Evolutionary conservation across 441 rosid species (phyloP), one percentile per base, ranked within the genome.

Genomic region (Gossypium trilobum): DNA sequence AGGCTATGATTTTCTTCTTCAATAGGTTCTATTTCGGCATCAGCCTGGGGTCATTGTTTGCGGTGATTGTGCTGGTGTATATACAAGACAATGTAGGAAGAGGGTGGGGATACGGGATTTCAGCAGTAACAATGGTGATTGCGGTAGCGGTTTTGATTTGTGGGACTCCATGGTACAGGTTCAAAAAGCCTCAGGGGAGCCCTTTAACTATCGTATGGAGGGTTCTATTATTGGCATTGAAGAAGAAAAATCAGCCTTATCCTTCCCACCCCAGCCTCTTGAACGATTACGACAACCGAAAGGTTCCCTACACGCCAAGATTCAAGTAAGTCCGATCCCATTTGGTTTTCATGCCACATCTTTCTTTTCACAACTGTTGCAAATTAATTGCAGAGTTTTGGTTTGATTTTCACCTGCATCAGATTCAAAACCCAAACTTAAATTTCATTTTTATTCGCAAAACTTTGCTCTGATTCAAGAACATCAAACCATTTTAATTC

Each of bases 51-150:
- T 89, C 99, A 11, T 85, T 94, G 50, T 89, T 89, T 72, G 87
- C 96, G 0, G 93, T 86, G 20, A 81, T 82, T 72, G 97, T 79
- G 73, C 87, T 93, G 2, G 95, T 93, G 1, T 93, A 93, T 74
- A 70, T 91, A 31, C 98, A 93, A 75, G 98, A 90, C 74, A 87
- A 93, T 29, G 83, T 93, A 1, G 96, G 96, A 55, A 82, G 98
- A 85, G 96, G 96, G 19, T 90, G 93, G 91, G 98, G 95, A 1
- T 93, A 91, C 68, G 98, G 98, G 5, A 84, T 90, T 46, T 87
- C 96, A 0, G 93, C 92, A 0, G 98, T 80, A 64, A 85, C 98
- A 17, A 89, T 90, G 96, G 87, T 83, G 60, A 54, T 91, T 10
- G 96, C 91, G 0, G 90, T 87, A 0, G 75, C 68, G 2, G 75